These are phyloP conservation scores for Nakazawaea wyomingensis DNA, from an alignment of 805 yeast species.

Conservation along the genomic window DNA sequence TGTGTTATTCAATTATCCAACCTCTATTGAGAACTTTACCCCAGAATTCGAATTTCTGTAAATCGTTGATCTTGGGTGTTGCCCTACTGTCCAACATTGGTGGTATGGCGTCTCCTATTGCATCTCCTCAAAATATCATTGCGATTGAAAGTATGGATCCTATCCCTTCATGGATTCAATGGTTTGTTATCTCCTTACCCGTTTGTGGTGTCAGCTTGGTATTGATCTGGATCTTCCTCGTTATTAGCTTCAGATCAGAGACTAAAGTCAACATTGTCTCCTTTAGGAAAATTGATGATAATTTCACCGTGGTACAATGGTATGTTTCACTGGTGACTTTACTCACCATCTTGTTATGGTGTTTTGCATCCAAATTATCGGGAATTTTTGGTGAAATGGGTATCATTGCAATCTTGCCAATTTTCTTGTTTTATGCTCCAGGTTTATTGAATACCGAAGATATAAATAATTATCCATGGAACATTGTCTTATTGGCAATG, in stretches of 20 bases:
- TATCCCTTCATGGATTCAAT: slow-evolving; percentile 80
- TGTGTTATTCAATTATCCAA: slow-evolving; percentile 86
- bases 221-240: slow-evolving; percentile 66
- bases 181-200: slow-evolving; percentile 89
- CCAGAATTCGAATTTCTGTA: slow-evolving; percentile 68
- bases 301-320: slow-evolving; percentile 68
- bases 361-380: slow-evolving; percentile 72
- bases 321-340: slow-evolving; percentile 65
- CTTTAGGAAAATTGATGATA: slow-evolving; percentile 58
- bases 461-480: slow-evolving; percentile 95
- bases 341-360: slow-evolving; percentile 81
- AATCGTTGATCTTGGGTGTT: slow-evolving; percentile 82
- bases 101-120: slow-evolving; percentile 96
- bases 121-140: slow-evolving; percentile 93
- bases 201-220: slow-evolving; percentile 60
- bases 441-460: slow-evolving; percentile 85
- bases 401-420: slow-evolving; percentile 85
- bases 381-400: slow-evolving; percentile 92
- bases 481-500: slow-evolving; percentile 93
- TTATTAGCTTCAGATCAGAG: slow-evolving; percentile 57
- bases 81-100: slow-evolving; percentile 92
- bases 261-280: slow-evolving; percentile 48
- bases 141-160: slow-evolving; percentile 87
- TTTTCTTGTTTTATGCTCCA: slow-evolving; percentile 87
- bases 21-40: slow-evolving; percentile 84